Percentiles rank a stretch among this genome's conserved stretches.
These are phyloP conservation scores for Aciculoconidium aculeatum DNA, from an alignment of 805 yeast genomes.

Conservation along the genomic window DNA sequence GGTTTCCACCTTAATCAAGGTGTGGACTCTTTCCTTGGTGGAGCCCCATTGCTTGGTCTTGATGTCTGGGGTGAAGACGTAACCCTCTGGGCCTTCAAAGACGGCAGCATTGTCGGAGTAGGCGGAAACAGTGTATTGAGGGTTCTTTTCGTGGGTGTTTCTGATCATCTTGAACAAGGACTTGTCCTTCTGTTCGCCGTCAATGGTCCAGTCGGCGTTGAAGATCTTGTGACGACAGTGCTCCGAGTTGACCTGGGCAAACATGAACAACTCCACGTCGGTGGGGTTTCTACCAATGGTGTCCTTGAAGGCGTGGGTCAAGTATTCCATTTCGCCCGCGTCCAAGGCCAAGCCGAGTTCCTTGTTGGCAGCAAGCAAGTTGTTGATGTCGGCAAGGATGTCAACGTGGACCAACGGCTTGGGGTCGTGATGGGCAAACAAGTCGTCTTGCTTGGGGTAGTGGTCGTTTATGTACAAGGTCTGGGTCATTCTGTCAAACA, in stretches of 20 bases:
- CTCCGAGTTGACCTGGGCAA: constrained; percentile 98
- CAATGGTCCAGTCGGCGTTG: constrained; percentile 97
- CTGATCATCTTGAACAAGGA: constrained; percentile 92
- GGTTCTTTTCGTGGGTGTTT: constrained; percentile 79
- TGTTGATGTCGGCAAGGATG: constrained; percentile 48
- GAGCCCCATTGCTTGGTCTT: constrained; percentile 68
- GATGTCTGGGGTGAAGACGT: constrained; percentile 72
- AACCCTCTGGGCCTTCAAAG: constrained; percentile 76
- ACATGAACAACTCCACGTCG: constrained; percentile 96
- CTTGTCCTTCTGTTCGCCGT: constrained; percentile 65
- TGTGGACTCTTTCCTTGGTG: constrained; percentile 73
- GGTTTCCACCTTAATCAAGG: constrained; percentile 93
- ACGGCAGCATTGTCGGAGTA: constrained; percentile 98
- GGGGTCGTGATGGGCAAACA: constrained; percentile 75
- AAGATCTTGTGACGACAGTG: constrained; percentile 99
- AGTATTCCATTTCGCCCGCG: constrained; percentile 85
- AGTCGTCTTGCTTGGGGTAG: constrained; percentile 61
- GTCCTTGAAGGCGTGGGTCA: constrained; percentile 74
- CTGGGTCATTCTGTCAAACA: constrained; percentile 96
- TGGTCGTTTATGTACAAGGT: constrained; percentile 46
- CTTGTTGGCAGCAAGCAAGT: constrained; percentile 70
- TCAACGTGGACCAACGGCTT: constrained; percentile 78
- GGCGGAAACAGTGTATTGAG: constrained; percentile 84
- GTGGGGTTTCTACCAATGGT: constrained; percentile 85
- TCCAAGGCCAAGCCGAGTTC: constrained; percentile 92